Evolutionary conservation across 345 rosid species (phyloP).

Genomic region (Euphorbia lathyris): DNA sequence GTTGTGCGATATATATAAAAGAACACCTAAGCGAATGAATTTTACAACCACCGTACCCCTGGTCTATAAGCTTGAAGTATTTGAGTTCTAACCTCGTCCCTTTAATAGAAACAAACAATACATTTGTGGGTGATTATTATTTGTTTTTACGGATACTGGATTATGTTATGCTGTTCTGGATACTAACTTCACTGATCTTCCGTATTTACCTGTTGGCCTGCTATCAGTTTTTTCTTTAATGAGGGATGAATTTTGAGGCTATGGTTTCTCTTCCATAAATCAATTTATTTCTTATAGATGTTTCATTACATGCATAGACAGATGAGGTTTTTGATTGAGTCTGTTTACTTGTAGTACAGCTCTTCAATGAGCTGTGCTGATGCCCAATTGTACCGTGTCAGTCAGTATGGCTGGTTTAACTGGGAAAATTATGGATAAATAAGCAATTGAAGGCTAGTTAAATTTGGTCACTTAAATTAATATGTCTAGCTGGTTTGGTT

Average conservation of each 20-base stretch:
- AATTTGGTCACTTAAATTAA: not conserved
- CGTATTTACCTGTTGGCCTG: not conserved
- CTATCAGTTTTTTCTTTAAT: not conserved
- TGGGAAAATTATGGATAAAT: not conserved
- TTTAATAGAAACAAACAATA: too few species aligned
- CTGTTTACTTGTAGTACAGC: not conserved
- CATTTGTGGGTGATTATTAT: not conserved
- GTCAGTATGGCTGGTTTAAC: too few species aligned
- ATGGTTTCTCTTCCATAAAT: not conserved
- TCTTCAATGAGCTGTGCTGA: not conserved
- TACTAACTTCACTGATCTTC: not conserved
- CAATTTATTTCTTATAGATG: too few species aligned
- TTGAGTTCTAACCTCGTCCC: not conserved
- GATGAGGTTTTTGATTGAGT: not conserved
- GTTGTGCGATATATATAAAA: not conserved
- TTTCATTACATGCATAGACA: too few species aligned
- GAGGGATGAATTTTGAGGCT: not conserved
- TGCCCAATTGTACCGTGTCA: not conserved
- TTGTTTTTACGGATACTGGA: not conserved
- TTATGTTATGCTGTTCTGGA: not conserved
- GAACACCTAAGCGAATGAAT: not conserved
- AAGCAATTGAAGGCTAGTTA: too few species aligned
- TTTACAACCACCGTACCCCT: not conserved
- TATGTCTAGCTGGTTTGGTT: not conserved
- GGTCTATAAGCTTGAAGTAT: not conserved